Evolutionary conservation across 2,329 filamentous ascomycete species (phyloP).

Genomic region (Aspergillus pseudoterreus): DNA sequence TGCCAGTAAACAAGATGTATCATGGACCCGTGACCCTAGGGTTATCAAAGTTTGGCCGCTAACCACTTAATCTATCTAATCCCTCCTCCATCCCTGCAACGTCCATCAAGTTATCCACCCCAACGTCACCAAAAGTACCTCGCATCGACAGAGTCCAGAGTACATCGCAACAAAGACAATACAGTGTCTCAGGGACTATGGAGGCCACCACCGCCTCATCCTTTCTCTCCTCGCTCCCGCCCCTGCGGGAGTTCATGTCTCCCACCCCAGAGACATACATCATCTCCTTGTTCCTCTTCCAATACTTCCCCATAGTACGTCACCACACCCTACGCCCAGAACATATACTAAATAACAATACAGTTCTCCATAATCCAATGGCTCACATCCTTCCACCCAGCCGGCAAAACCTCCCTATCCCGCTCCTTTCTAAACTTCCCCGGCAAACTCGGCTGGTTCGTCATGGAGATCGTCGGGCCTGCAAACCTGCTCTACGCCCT

Average conservation of each 20-base stretch:
- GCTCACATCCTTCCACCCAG: conserved; percentile 75
- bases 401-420: conserved; percentile 80
- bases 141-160: conserved; percentile 16
- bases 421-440: conserved; percentile 75
- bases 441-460: conserved; percentile 79
- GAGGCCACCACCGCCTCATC: conserved; percentile 11
- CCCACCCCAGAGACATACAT: conserved; percentile 39
- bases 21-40: not conserved
- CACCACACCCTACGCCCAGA: not conserved
- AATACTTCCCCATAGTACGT: conserved; percentile 42
- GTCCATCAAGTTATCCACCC: no score
- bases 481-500: conserved; percentile 76
- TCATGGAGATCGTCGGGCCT: conserved; percentile 81
- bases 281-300: conserved; percentile 34
- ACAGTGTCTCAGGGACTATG: conserved; percentile 6
- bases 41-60: not conserved
- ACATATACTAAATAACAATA: not conserved
- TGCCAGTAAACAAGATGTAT: no score
- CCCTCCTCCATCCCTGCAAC: no score
- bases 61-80: no score
- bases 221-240: conserved; percentile 19
- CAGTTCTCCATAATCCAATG: conserved; percentile 74
- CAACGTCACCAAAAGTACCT: not conserved
- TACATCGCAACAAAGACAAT: conserved; percentile 16
- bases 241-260: conserved; percentile 31